Conservation (phyloP, 2,329 filamentous ascomycete species). For the Tolypocladium capitatum region DNA sequence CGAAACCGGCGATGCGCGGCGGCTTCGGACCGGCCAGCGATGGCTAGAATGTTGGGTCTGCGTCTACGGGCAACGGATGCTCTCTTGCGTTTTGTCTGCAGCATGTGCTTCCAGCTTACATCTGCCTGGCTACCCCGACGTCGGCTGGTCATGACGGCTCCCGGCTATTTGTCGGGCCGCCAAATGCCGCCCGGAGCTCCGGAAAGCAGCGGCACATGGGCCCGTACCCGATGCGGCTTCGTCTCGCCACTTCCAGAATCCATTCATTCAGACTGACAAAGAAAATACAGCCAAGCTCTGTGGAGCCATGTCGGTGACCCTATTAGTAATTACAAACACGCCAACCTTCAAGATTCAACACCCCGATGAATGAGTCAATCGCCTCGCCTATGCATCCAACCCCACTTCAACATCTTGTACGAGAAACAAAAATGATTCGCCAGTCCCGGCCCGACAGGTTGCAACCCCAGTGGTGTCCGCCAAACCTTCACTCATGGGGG, state of each 20-base stretch:
- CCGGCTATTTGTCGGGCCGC: neutral
- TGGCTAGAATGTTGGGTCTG: too few species aligned
- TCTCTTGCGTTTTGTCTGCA: too few species aligned
- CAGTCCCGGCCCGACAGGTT: neutral
- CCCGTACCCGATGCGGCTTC: neutral
- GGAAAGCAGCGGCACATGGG: neutral
- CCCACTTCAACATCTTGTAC: conserved; percentile 4
- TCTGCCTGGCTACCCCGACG: too few species aligned
- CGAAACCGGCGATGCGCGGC: neutral
- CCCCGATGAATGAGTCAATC: neutral
- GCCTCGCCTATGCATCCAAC: neutral
- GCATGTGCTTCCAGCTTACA: too few species aligned
- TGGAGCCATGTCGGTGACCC: conserved; percentile 3
- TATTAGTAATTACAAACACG: neutral
- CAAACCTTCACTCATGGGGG: neutral
- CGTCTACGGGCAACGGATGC: too few species aligned
- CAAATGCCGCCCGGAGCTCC: neutral
- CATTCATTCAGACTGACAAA: neutral
- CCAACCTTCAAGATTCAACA: neutral
- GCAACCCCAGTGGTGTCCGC: neutral
- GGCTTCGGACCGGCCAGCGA: neutral
- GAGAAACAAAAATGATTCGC: neutral
- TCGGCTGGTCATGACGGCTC: too few species aligned
- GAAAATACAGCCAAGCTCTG: conserved; percentile 5
- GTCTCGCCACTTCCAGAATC: neutral